Evolutionary conservation across 495 filamentous ascomycete species (phyloP).

Genomic region (Extremus antarcticus): DNA sequence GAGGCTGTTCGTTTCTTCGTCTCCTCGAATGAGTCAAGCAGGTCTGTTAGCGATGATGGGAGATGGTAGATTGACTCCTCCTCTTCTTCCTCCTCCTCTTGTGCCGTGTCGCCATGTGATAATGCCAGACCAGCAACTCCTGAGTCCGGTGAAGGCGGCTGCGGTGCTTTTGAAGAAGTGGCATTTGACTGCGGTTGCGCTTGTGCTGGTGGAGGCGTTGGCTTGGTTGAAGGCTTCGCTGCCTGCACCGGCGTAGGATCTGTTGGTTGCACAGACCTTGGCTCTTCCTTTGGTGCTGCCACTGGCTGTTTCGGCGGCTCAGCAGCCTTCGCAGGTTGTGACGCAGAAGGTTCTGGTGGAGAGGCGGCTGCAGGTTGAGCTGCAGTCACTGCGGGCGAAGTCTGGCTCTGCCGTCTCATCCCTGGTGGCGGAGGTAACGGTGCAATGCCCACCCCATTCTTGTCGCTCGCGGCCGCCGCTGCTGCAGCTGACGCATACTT

Average conservation of each 20-base stretch:
- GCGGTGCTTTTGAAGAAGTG: constrained; percentile 9
- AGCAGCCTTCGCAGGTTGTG: constrained; percentile 32
- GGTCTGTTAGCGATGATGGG: constrained; percentile 78
- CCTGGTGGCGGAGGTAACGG: constrained; percentile 85
- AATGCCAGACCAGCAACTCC: constrained; percentile 28
- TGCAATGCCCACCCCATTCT: constrained; percentile 76
- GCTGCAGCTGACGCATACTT: constrained; percentile 97
- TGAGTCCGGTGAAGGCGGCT: constrained; percentile 21
- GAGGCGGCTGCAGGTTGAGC: constrained; percentile 34
- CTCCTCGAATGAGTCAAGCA: constrained; percentile 79
- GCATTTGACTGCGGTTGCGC: constrained; percentile 17
- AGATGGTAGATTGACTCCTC: constrained; percentile 90
- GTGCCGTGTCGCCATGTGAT: constrained; percentile 44
- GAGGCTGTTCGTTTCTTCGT: constrained; percentile 45
- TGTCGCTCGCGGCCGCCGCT: constrained; percentile 86
- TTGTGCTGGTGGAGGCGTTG: constrained; percentile 14
- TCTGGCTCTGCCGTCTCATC: constrained; percentile 28
- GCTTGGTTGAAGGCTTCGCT: constrained; percentile 20
- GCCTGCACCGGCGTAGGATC: constrained; percentile 22
- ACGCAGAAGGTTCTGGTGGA: constrained; percentile 36
- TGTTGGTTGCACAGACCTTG: constrained; percentile 3
- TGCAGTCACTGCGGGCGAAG: constrained; percentile 28
- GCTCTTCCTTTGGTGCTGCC: constrained; percentile 35
- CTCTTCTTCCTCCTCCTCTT: constrained; percentile 38
- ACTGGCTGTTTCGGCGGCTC: constrained; percentile 28